Conservation (phyloP, 805 yeast species). For the Yamadazyma sp. region DNA sequence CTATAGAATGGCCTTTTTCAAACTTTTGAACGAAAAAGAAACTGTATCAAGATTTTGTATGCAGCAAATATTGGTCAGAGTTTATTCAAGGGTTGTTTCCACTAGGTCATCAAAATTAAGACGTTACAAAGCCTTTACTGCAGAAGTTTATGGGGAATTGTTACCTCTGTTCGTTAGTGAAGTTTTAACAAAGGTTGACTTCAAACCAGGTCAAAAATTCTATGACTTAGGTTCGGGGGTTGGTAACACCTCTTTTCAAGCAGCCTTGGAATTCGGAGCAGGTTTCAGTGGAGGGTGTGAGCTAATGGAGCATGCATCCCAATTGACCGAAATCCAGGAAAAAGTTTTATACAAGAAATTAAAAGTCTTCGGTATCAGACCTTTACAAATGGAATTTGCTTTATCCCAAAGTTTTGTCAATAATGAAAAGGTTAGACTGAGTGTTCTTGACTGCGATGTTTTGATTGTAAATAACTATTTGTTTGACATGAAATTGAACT, state of each 20-base stretch:
- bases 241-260: slow-evolving; percentile 87
- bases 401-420: slow-evolving; percentile 69
- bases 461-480: slow-evolving; percentile 79
- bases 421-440: slow-evolving; percentile 51
- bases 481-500: slow-evolving; percentile 73
- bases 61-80: slow-evolving; percentile 69
- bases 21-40: slow-evolving; percentile 17
- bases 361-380: slow-evolving; percentile 58
- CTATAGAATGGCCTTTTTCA: slow-evolving; percentile 20
- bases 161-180: slow-evolving; percentile 72
- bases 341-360: slow-evolving; percentile 57
- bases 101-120: slow-evolving; percentile 64
- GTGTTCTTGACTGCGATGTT: slow-evolving; percentile 63
- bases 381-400: slow-evolving; percentile 56
- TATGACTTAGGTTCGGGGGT: slow-evolving; percentile 94
- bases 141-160: slow-evolving; percentile 87
- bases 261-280: slow-evolving; percentile 83
- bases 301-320: slow-evolving; percentile 79
- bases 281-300: slow-evolving; percentile 81
- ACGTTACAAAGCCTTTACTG: slow-evolving; percentile 81
- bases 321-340: slow-evolving; percentile 59
- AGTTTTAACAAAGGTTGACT: slow-evolving; percentile 55
- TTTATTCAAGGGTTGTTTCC: slow-evolving; percentile 75
- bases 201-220: slow-evolving; percentile 55
- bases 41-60: slow-evolving; percentile 38